Evolutionary conservation across 2,329 filamentous ascomycete genomes (phyloP), one percentile per base, ranked within the genome.

Genomic region (Furcasterigmium sp.): DNA sequence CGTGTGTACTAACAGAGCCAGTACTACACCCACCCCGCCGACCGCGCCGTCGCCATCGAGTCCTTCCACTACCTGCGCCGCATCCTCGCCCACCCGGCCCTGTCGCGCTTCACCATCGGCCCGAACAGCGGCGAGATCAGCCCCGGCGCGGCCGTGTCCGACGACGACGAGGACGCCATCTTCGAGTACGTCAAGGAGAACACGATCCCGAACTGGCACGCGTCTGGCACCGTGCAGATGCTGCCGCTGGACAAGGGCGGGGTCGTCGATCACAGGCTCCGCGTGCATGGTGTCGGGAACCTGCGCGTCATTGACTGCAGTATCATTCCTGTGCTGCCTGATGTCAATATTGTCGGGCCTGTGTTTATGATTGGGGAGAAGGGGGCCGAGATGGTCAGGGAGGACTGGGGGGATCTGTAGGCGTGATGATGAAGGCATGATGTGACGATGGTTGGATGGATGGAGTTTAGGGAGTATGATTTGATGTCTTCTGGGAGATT

Each of bases 221-320:
- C 70, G 0, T 57, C 64, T 3, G 72, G 76, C 11, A 76, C 70
- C n/a, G 66, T 67, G 36, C 65, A 70, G 21, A 76, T 76, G 73
- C 57, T 70, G 42, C 70, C 70, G 3, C 53, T 57, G 19, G 34
- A 42, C 3, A 44, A 46, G 11, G 43, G 42, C 3, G 54, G 49
- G 5, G 52, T 53, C 11, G 41, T 47, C 8, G 48, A 51, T 20
- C 45, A 57, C 10, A 60, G 62, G 56, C 60, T 67, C 30, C 72
- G 67, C 48, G 51, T 80, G 3, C 75, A 80, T 53, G 65, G 81
- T 4, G 76, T 78, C 0, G 76, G 81, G 50, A 71, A 68, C 32
- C 54, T 75, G 30, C 61, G 72, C 10, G 57, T 75, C 18, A 68
- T 70, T 1, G 72, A 75, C 51, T 65, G 68, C 13, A 67, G 66